Conservation (phyloP, 371 early-diverging fungal genomes). For the Syncephalastrum racemosum region DNA sequence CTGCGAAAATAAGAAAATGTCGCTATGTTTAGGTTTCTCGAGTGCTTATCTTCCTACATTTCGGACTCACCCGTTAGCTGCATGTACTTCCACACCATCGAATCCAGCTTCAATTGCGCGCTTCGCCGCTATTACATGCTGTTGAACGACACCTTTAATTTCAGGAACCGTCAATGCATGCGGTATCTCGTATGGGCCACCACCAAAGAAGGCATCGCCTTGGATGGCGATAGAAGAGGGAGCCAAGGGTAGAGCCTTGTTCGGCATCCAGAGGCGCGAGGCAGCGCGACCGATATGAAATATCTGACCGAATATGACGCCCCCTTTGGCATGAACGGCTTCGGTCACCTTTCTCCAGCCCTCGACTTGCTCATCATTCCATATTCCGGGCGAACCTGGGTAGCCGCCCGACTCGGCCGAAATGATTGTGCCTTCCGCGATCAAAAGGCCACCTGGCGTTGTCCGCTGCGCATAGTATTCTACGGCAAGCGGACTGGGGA, state of each 20-base stretch:
- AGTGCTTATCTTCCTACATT: slow-evolving; percentile 20
- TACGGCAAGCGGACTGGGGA: slow-evolving; percentile 38
- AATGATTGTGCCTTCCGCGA: slow-evolving; percentile 58
- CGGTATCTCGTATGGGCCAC: slow-evolving; percentile 13
- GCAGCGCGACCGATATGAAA: slow-evolving; percentile 19
- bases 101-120: slow-evolving; percentile 48
- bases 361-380: slow-evolving; percentile 48
- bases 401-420: slow-evolving; percentile 36
- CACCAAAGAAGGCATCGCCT: slow-evolving; percentile 5
- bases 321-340: slow-evolving; percentile 62
- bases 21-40: slow-evolving; percentile 32
- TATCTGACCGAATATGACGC: slow-evolving; percentile 56
- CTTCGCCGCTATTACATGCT: slow-evolving; percentile 44
- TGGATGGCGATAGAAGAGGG: slow-evolving; percentile 18
- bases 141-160: slow-evolving; percentile 35
- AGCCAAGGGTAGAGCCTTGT: slow-evolving; percentile 10
- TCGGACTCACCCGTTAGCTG: slow-evolving; percentile 23
- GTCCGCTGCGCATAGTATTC: slow-evolving; percentile 64
- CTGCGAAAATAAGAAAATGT: slow-evolving; percentile 65
- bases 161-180: slow-evolving; percentile 31
- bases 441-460: slow-evolving; percentile 52
- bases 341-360: slow-evolving; percentile 61
- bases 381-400: slow-evolving; percentile 46
- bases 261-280: background rate
- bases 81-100: slow-evolving; percentile 14